Base-by-base conservation (phyloP, 805 yeast genomes). In the Yarrowia sp. region DNA sequence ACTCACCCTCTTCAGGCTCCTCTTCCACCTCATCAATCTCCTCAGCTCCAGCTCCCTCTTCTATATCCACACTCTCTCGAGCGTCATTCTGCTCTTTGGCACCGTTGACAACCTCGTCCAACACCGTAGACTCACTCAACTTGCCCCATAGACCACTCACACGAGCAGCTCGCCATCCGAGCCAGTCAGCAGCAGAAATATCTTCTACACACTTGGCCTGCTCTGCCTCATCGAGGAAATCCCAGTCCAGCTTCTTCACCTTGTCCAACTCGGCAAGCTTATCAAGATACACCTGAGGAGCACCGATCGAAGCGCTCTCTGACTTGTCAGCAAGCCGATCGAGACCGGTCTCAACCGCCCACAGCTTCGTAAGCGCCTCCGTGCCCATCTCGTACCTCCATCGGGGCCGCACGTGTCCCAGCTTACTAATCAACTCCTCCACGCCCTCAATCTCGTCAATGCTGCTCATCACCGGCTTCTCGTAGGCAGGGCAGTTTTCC, bases 281-380 rank as follows among this genome's bases (percentile, higher is more conserved):
- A n/a, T 69, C 68, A 42, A 55, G 68, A 66, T 72, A 73, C 1
- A 68, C 67, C n/a, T 67, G 68, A 20, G 73, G 74, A 38, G 71
- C 58, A 1, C 43, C 43, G 13, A 52, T 7, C 9, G 81, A 77
- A 38, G 72, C 70, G 3, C n/a, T n/a, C n/a, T 50, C 55, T 2
- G 65, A 52, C n/a, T 69, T 65, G 14, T 15, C 12, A 2, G 6
- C 46, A 39, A 82, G 73, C n/a, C 69, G 49, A 1, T 76, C 76
- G 15, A 83, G 56, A 0, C 85, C 86, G 2, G 82, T 80, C 12
- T 71, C 70, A 6, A 76, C 75, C 60, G 78, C 80, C 84, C 83
- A 82, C 30, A 76, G 74, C 33, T 73, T 72, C 1, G 79, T 68
- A 17, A 76, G 70, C 1, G 74, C 71, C 10, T 77, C 73, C 2